A percentile compares a stretch with the other conserved stretches of the same genome.
phyloP scores from a whole-genome alignment of 192 early-diverging fungal species.

The Rhizoclosmatium sp. region DNA sequence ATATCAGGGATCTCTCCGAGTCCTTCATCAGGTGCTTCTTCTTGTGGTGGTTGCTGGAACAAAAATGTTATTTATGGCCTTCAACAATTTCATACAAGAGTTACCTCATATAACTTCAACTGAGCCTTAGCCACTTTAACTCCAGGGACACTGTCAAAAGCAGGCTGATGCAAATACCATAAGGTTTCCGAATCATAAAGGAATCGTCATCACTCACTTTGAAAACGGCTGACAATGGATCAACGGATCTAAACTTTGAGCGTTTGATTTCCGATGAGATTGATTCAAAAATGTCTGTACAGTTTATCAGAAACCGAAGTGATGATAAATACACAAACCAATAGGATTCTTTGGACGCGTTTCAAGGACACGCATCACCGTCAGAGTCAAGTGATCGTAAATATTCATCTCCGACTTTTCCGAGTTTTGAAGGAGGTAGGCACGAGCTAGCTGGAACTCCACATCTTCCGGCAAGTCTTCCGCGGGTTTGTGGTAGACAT shows the following conservation, averaged over 20 bases:
- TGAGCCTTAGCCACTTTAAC: constrained; percentile 43
- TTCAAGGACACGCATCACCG: constrained; percentile 59
- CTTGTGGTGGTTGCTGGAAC: constrained; percentile 43
- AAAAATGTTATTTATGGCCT: constrained; percentile 7
- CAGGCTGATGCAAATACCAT: constrained; percentile 32
- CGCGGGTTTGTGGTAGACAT: constrained; percentile 45
- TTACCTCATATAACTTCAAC: constrained; percentile 53
- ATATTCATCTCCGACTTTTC: constrained; percentile 54
- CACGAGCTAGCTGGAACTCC: constrained; percentile 58
- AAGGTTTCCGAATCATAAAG: not conserved
- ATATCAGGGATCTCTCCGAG: constrained; percentile 67
- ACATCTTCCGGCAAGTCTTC: constrained; percentile 50
- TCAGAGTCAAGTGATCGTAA: constrained; percentile 60
- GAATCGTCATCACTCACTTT: constrained; percentile 31
- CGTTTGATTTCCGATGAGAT: constrained; percentile 55
- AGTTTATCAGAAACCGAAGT: not conserved
- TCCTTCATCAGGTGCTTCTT: constrained; percentile 48
- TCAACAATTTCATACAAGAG: not conserved
- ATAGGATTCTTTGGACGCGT: constrained; percentile 50
- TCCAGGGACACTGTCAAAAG: constrained; percentile 28
- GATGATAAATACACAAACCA: not conserved
- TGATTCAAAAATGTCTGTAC: constrained; percentile 52
- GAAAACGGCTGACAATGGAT: constrained; percentile 42
- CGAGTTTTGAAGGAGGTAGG: constrained; percentile 50
- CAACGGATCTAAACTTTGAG: constrained; percentile 45